Conservation (phyloP, 805 yeast genomes). For the Saccharomycopsis javanensis region DNA sequence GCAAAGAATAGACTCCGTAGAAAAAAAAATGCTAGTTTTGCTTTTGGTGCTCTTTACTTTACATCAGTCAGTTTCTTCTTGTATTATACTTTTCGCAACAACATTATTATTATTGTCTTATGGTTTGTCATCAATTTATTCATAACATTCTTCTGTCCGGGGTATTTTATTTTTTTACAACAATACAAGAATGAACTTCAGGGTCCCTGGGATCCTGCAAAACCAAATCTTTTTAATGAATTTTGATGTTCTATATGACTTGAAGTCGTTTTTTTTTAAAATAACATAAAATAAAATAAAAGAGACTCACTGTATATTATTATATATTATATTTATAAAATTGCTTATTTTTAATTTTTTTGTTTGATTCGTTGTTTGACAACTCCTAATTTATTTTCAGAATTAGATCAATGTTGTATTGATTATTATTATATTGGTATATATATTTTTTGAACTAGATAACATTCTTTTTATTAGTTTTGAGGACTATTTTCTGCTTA, state of each 20-base stretch:
- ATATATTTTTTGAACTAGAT: too few relatives aligned
- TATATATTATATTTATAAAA: neutral
- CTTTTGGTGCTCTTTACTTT: constrained; percentile 14
- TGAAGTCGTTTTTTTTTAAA: neutral
- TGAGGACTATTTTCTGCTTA: too few relatives aligned
- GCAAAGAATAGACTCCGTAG: constrained; percentile 17
- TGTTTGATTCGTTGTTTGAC: neutral
- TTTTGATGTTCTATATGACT: neutral
- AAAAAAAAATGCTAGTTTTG: constrained; percentile 22
- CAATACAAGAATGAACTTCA: constrained; percentile 75
- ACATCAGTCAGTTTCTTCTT: constrained; percentile 22
- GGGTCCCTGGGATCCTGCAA: constrained; percentile 92
- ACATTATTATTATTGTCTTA: constrained; percentile 28
- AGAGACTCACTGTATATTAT: neutral
- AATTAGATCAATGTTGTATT: neutral
- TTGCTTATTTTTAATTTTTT: neutral
- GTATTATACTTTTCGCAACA: constrained; percentile 24
- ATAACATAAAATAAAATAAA: too few relatives aligned
- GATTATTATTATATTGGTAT: too few relatives aligned
- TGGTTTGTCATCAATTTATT: constrained; percentile 43
- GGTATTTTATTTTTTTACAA: constrained; percentile 61
- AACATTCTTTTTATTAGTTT: too few relatives aligned
- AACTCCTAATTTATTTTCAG: neutral
- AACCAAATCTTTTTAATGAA: constrained; percentile 32
- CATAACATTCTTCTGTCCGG: constrained; percentile 52